Evolutionary conservation across 2,329 filamentous ascomycete genomes (phyloP).

Genomic region (Ceratocystis albifundus): DNA sequence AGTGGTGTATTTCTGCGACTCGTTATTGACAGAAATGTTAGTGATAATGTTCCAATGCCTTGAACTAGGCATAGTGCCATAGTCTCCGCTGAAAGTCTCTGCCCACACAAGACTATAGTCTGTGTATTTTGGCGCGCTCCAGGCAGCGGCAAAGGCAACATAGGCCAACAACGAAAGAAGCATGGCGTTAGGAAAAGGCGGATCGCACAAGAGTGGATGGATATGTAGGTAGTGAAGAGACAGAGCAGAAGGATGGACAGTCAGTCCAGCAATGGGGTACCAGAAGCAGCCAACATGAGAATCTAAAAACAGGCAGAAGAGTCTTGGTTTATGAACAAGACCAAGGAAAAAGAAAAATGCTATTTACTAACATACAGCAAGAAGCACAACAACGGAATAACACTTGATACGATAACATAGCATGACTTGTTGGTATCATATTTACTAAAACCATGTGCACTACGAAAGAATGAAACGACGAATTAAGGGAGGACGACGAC

Average conservation of each 20-base stretch:
- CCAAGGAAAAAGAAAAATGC: no score
- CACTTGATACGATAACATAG: background rate
- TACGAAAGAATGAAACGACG: background rate
- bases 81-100: conserved; percentile 34
- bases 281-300: no score
- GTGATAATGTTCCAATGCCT: conserved; percentile 35
- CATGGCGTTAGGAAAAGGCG: conserved; percentile 6
- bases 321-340: no score
- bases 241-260: background rate
- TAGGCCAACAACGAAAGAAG: conserved; percentile 24
- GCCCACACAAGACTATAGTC: conserved; percentile 35
- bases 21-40: conserved; percentile 40
- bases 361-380: no score
- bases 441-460: background rate
- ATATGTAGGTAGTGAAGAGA: background rate
- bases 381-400: no score
- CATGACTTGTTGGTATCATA: background rate
- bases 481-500: background rate
- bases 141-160: conserved; percentile 31
- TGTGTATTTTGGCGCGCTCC: conserved; percentile 32
- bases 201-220: background rate
- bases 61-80: conserved; percentile 30
- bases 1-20: conserved; percentile 40
- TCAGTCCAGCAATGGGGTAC: background rate
- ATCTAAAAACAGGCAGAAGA: no score